Base-by-base conservation (phyloP, 2,329 filamentous ascomycete genomes). In the Hymenoscyphus salicellus region DNA sequence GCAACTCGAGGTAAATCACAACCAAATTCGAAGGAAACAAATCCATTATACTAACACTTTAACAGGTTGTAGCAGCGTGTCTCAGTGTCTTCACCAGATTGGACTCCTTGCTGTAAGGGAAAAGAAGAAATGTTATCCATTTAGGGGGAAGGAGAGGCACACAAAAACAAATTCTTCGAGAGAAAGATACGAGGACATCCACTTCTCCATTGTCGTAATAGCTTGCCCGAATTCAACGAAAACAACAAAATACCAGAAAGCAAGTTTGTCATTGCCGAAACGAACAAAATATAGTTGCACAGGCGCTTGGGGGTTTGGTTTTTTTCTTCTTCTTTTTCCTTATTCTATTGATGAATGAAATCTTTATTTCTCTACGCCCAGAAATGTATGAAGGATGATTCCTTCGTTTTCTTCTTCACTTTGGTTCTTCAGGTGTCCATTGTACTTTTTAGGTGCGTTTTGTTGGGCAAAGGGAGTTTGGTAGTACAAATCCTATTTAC, bases 21-120 rank as follows among this genome's bases (percentile, higher is more conserved):
- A 89, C 85, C 23, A 17, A 14, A 10, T 5, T 17, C 3, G n/a
- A 3, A n/a, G 14, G 52, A 30, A 28, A 16, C 2, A 56, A 17
- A 2, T 52, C 11, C 5, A 46, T n/a, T n/a, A 30, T 58, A 43
- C 65, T 71, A 67, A 72, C 56, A 62, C 33, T 32, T 33, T 56
- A n/a, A 14, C 28, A 74, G 72, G 88, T 91, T 74, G 92, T 99
- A 62, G 93, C 95, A 61, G 95, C 95, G 71, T 98, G 95, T 79
- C 81, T 99, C 78, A 97, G 91, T 80, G 95, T 99, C 74, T 99
- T 99, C 78, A 99, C 95, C 69, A 88, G 94, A 76, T 90, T 99
- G 74, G 95, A 99, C 81, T 98, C 95, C 60, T 84, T 99, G 67
- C 88, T 99, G 77, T 99, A 86, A 65, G 41, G 28, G 23, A 5